phyloP scores from a whole-genome alignment of 2,329 filamentous ascomycete genomes.

The Talaromyces sp. region DNA sequence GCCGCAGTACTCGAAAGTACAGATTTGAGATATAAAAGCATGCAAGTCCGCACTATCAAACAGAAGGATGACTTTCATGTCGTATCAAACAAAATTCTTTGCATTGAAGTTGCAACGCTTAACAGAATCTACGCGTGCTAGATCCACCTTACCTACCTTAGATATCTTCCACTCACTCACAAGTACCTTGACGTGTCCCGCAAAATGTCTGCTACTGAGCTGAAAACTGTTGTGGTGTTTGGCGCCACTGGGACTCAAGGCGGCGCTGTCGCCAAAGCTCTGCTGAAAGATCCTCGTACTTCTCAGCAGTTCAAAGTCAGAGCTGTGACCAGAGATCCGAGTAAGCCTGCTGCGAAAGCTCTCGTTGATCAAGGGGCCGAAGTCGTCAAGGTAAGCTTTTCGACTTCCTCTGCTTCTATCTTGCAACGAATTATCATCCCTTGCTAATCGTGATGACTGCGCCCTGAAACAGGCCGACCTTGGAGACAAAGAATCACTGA shows the following conservation, averaged over 20 bases:
- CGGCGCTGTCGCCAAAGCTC: slow-evolving; percentile 49
- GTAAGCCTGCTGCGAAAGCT: slow-evolving; percentile 44
- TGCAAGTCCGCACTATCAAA: no score
- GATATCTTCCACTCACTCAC: background rate
- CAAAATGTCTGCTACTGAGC: slow-evolving; percentile 2
- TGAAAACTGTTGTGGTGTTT: slow-evolving; percentile 48
- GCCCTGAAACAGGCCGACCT: slow-evolving; percentile 47
- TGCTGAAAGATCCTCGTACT: slow-evolving; percentile 45
- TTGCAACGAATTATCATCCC: background rate
- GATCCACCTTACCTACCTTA: background rate
- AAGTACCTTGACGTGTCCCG: background rate
- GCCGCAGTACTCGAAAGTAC: no score
- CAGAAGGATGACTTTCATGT: background rate
- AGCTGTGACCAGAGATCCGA: slow-evolving; percentile 52
- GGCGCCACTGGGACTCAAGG: slow-evolving; percentile 61
- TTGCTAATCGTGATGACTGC: slow-evolving; percentile 7
- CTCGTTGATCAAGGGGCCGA: slow-evolving; percentile 49
- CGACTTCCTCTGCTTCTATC: background rate
- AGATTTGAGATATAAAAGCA: background rate
- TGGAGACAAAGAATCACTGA: slow-evolving; percentile 45
- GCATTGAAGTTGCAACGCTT: no score
- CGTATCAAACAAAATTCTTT: background rate
- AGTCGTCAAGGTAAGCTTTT: slow-evolving; percentile 37
- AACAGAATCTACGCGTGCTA: no score
- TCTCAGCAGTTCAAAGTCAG: slow-evolving; percentile 50